Evolutionary conservation across 2,329 filamentous ascomycete species (phyloP), one percentile per base, ranked within the genome.

Genomic region (Calonectria leucothoes): DNA sequence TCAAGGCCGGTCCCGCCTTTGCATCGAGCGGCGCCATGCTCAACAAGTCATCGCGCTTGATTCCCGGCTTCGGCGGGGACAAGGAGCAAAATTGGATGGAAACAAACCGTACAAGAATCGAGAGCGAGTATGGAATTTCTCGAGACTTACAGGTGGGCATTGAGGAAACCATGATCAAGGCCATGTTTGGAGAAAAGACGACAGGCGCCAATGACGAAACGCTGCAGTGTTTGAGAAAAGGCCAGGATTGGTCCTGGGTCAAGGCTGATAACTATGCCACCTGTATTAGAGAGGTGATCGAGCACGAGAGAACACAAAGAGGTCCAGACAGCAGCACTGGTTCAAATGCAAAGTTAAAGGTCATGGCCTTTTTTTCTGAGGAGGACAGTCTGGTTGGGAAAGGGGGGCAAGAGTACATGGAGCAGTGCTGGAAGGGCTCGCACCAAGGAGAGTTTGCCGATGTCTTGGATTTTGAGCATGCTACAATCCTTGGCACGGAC

Each of bases 201-300:
- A 72, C 74, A 23, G 76, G 76, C 11, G 75, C 76, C 4, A 78
- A 78, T 20, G 69, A 65, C 31, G 76, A 78, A 49, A 72, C 75
- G 6, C 55, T 76, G 35, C 73, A 74, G 27, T 76, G 74, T 37
- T 48, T 77, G 29, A 72, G 66, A 29, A 78, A 77, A 51, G 73
- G 75, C 8, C 61, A 57, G 23, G 29, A 42, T 15, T 74, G 45
- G 27, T 51, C 72, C 0, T 77, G 76, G 76, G 69, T 33, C 10
- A 66, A 68, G 37, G 75, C 72, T 20, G 72, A 71, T 3, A 70
- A 78, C 23, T 76, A 76, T 59, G 33, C 6, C 4, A 33, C 35
- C 7, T 76, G 75, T 39, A 65, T 77, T 3, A 64, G 39, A 25
- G 72, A 76, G 15, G 35, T 76, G 27, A 55, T 63, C 4, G 39